These are phyloP conservation scores for Marasmius oreades DNA, from an alignment of 1,284 basidiomycete genomes.

Conservation along the genomic window DNA sequence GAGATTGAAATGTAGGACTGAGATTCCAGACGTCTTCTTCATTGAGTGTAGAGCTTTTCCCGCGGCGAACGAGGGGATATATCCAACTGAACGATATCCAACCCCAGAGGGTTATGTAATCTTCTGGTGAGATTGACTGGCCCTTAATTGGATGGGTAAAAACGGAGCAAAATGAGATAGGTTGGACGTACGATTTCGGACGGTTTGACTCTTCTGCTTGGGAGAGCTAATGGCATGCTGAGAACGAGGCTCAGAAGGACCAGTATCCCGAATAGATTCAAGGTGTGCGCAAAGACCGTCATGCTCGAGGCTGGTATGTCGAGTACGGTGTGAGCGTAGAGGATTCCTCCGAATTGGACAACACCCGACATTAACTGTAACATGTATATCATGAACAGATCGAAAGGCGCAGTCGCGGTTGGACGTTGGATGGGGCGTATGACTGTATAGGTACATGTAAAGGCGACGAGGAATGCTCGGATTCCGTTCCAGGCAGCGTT, in stretches of 20 bases:
- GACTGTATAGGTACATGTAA: slow-evolving; percentile 56
- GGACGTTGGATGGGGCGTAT: slow-evolving; percentile 32
- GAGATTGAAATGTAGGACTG: slow-evolving; percentile 65
- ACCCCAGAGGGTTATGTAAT: slow-evolving; percentile 69
- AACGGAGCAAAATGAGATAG: too few species aligned
- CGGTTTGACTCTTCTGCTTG: slow-evolving; percentile 43
- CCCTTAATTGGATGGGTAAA: slow-evolving; percentile 34
- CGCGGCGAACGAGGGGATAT: slow-evolving; percentile 60
- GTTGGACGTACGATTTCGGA: slow-evolving; percentile 54
- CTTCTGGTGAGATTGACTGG: slow-evolving; percentile 60
- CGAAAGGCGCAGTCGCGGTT: slow-evolving; percentile 44
- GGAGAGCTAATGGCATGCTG: slow-evolving; percentile 56
- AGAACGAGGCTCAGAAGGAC: slow-evolving; percentile 42
- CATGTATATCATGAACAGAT: slow-evolving; percentile 50
- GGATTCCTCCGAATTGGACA: slow-evolving; percentile 43
- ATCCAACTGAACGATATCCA: slow-evolving; percentile 87
- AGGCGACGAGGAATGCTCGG: slow-evolving; percentile 38
- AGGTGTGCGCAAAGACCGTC: slow-evolving; percentile 23
- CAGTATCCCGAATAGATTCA: slow-evolving; percentile 40
- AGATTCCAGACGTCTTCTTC: slow-evolving; percentile 72
- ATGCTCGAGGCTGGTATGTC: slow-evolving; percentile 34
- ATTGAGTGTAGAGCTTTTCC: slow-evolving; percentile 58
- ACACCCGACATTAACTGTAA: slow-evolving; percentile 37
- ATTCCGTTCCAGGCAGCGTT: slow-evolving; percentile 24
- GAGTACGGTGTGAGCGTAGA: slow-evolving; percentile 43